Percentiles rank a stretch among this genome's conserved stretches.
Conservation (phyloP, 2,329 filamentous ascomycete genomes). For the Neopestalotiopsis sp. region DNA sequence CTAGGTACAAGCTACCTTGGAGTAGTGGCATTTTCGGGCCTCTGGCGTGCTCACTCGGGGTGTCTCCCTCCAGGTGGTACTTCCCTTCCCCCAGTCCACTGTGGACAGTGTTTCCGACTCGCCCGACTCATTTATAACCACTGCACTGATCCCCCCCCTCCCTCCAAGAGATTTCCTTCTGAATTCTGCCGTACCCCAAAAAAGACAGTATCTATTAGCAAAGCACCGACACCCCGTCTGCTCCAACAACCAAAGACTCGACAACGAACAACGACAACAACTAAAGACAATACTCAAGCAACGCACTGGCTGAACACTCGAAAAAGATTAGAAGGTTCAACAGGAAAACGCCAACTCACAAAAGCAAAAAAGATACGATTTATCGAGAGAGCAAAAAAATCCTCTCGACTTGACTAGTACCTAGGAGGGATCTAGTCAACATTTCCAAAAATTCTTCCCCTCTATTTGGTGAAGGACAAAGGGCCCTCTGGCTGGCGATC, state of each 20-base stretch:
- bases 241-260: constrained; percentile 3
- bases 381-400: neutral
- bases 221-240: neutral
- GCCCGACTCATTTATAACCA: constrained; percentile 41
- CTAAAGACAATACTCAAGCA: neutral
- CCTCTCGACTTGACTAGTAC: neutral
- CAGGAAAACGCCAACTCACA: neutral
- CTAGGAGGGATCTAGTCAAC: neutral
- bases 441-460: constrained; percentile 20
- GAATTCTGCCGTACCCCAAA: constrained; percentile 33
- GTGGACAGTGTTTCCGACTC: constrained; percentile 31
- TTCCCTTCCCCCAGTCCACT: constrained; percentile 17
- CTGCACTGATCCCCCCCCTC: constrained; percentile 38
- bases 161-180: constrained; percentile 34
- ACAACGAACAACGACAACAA: neutral
- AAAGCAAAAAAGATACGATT: neutral
- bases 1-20: neutral
- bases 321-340: neutral
- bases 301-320: neutral
- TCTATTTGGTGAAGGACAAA: constrained; percentile 19
- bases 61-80: constrained; percentile 9
- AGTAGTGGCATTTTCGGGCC: constrained; percentile 8
- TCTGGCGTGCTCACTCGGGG: constrained; percentile 10
- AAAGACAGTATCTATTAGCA: constrained; percentile 19
- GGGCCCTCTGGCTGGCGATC: constrained; percentile 50